Percentiles rank a stretch among this genome's conserved stretches.
Evolutionary conservation across 345 rosid genomes (phyloP).

Genomic region (Linum lewisii): DNA sequence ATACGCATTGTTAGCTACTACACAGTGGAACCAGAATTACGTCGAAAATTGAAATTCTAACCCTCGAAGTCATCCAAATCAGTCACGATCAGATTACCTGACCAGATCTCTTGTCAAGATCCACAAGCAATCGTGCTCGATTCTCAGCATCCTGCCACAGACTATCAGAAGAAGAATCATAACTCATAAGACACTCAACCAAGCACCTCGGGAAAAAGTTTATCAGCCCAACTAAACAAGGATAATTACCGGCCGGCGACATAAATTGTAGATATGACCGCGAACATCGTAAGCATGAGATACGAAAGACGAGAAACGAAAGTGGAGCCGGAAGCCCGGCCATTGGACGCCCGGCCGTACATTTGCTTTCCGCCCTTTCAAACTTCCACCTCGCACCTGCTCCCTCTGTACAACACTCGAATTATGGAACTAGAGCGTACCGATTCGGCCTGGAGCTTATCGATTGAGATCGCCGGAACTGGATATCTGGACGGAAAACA

Average conservation of each 20-base stretch:
- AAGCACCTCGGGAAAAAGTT: not conserved
- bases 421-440: too few relatives aligned
- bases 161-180: conserved; percentile 27
- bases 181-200: not conserved
- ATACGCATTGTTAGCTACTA: not conserved
- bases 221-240: not conserved
- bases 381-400: too few relatives aligned
- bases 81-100: conserved; percentile 36
- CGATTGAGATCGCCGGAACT: too few relatives aligned
- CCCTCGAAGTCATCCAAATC: too few relatives aligned
- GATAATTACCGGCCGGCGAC: conserved; percentile 61
- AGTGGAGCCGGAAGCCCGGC: not conserved
- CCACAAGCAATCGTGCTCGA: conserved; percentile 59
- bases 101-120: conserved; percentile 63
- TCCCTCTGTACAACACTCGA: too few relatives aligned
- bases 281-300: conserved; percentile 39
- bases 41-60: not conserved
- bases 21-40: not conserved
- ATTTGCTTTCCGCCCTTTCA: too few relatives aligned
- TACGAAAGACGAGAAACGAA: conserved; percentile 21
- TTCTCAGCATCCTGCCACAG: conserved; percentile 87
- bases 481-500: too few relatives aligned
- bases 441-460: too few relatives aligned
- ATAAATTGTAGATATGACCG: conserved; percentile 55
- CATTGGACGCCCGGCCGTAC: too few relatives aligned